phyloP scores from a whole-genome alignment of 495 filamentous ascomycete genomes.

The Pseudevernia furfuracea region DNA sequence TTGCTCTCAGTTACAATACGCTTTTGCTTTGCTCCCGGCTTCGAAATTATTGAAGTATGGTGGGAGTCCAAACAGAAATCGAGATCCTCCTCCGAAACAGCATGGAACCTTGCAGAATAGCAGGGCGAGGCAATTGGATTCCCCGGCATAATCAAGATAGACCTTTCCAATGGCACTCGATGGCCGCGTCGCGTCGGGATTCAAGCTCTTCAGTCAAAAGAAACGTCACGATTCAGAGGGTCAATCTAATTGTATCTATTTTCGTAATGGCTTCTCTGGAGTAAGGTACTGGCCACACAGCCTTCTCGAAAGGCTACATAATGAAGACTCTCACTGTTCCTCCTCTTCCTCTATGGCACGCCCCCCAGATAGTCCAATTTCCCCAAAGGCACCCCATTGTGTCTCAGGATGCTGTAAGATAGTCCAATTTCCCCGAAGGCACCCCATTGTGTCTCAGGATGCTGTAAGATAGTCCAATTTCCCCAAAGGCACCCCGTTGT shows the following conservation, averaged over 20 bases:
- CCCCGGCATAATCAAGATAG: too few relatives aligned
- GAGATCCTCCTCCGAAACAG: not conserved
- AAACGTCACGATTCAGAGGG: not conserved
- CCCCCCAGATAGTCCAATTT: too few relatives aligned
- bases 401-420: too few relatives aligned
- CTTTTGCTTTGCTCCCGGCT: too few relatives aligned
- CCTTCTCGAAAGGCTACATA: not conserved
- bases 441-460: too few relatives aligned
- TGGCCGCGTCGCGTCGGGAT: not conserved
- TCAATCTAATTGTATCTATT: not conserved
- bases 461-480: slow-evolving; percentile 50
- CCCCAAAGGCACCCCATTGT: too few relatives aligned
- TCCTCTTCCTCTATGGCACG: too few relatives aligned
- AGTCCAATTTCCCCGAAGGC: too few relatives aligned
- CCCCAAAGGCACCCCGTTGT: slow-evolving; percentile 48
- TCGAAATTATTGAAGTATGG: not conserved
- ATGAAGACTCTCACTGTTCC: not conserved
- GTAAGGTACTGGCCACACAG: not conserved
- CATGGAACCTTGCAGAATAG: not conserved
- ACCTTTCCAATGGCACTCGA: not conserved
- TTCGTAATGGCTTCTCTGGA: not conserved
- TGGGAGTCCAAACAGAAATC: not conserved
- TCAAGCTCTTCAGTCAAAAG: not conserved
- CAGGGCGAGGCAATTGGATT: not conserved
- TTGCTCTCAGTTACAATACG: too few relatives aligned